Evolutionary conservation across 176 grass and related monocot species (phyloP), one percentile per base, ranked within the genome.

Genomic region (Carex myosuroides): DNA sequence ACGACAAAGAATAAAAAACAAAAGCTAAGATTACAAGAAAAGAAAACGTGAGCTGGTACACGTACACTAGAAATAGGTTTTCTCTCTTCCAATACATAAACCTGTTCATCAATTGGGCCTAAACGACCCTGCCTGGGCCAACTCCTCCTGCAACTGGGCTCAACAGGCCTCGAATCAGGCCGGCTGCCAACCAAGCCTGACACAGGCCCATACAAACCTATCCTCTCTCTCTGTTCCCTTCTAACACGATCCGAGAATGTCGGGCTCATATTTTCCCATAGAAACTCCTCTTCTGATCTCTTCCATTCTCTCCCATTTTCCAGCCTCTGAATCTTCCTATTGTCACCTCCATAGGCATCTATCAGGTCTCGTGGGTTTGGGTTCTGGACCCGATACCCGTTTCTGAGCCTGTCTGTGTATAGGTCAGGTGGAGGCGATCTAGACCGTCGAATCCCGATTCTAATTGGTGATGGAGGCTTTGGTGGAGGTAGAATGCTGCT

Each of bases 251-350:
- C 86, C 10, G 88, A 87, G 84, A 99, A 92, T 86, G 93, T 99
- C 60, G 97, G 97, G 79, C 93, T 94, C 97, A 99, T 99, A 86
- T 93, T 83, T 78, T 99, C 97, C 97, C 97, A 99, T 52, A 85
- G 65, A 92, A 95, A 99, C 39, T 99, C 97, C 37, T 95, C 93
- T 90, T 99, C 97, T 16, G 89, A 92, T 75, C 82, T 91, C 39
- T 92, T 89, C 97, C 97, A 99, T 72, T 92, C 89, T 60, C 84
- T 90, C 68, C 85, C 86, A 66, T 64, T 80, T 82, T 94, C 90
- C 20, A 95, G 82, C 21, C 89, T 90, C 70, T 87, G 97, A 60
- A 94, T 73, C 84, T 99, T 99, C 83, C 86, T 85, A 60, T 82
- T 84, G 76, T 85, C 88, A 59, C 71, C 87, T 84, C 97, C 97